phyloP scores from a whole-genome alignment of 805 yeast species.

The Schizosaccharomyces octosporus region DNA sequence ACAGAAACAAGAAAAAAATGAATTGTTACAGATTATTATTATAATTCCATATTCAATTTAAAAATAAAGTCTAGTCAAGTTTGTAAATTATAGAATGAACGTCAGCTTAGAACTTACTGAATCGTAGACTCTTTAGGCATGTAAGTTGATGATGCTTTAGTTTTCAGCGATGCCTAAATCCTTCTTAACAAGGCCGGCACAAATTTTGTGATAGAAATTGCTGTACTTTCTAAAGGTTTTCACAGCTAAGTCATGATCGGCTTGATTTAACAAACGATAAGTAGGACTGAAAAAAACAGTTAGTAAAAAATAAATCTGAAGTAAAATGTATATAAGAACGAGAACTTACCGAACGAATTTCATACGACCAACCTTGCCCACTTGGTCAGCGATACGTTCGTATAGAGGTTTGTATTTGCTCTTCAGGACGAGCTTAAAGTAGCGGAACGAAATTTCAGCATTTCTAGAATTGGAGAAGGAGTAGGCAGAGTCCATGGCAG shows the following conservation, averaged over 20 bases:
- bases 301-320: background rate
- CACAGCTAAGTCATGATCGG: conserved; percentile 41
- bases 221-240: conserved; percentile 36
- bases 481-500: conserved; percentile 18
- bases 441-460: conserved; percentile 61
- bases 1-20: too few species aligned
- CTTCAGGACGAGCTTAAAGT: conserved; percentile 41
- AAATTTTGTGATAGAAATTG: conserved; percentile 57
- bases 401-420: conserved; percentile 25
- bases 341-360: conserved; percentile 34
- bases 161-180: conserved; percentile 28
- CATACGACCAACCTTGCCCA: conserved; percentile 84
- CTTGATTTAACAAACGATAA: conserved; percentile 36
- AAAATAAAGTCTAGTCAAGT: too few species aligned
- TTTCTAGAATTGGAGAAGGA: conserved; percentile 31
- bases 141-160: too few species aligned
- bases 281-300: conserved; percentile 31
- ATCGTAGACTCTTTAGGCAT: too few species aligned
- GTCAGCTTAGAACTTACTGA: too few species aligned
- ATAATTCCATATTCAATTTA: too few species aligned
- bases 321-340: background rate
- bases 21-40: too few species aligned
- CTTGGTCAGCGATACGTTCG: conserved; percentile 46
- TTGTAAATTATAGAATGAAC: too few species aligned
- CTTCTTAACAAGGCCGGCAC: conserved; percentile 57